Base-by-base conservation (phyloP, 2,329 filamentous ascomycete genomes). In the Aspergillus quadricinctus region DNA sequence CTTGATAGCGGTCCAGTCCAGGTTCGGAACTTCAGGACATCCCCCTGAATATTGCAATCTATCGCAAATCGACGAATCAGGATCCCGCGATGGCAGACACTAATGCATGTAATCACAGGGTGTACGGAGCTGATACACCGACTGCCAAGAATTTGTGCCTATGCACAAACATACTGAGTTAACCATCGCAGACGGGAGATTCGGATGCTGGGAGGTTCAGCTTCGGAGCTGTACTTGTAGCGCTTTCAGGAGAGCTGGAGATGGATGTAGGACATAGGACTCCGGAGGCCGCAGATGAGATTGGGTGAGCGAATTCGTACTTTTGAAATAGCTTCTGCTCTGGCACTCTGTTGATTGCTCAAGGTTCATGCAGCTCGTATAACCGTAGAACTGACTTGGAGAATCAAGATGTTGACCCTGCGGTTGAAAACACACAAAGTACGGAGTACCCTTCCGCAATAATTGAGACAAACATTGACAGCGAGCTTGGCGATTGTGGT, bases 51-150 rank as follows among this genome's bases (percentile, higher is more conserved):
- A 46, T 17, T 46, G 43, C 43, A 27, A 29, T 51, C 53, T 37
- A 56, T 59, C 29, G 40, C 35, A 19, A 27, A 25, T 19, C 50
- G 17, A 48, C 60, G 50, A 56, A 61, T 60, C 41, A 56, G 25
- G 28, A 45, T 7, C 49, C 21, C 31, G 8, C 21, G 35, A 28
- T 27, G 37, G 49, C 56, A 46, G 43, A 27, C 43, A 57, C 61
- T 61, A 63, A 63, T 63, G 61, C 61, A 63, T 53, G 54, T 57
- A 56, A 63, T 60, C 46, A 50, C 48, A 29, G 28, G 31, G 43
- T 27, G 31, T 31, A 35, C 4, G 31, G 31, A 5, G 29, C 4
- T 35, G 10, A 23, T 45, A 9, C 19, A 14, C 6, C 17, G 31
- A 17, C 14, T 37, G 7, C 31, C 31, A 37, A 37, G 14, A 3